Percentiles rank a stretch among this genome's conserved stretches.
phyloP scores from a whole-genome alignment of 495 filamentous ascomycete species.

The Trichocladium antarcticum region DNA sequence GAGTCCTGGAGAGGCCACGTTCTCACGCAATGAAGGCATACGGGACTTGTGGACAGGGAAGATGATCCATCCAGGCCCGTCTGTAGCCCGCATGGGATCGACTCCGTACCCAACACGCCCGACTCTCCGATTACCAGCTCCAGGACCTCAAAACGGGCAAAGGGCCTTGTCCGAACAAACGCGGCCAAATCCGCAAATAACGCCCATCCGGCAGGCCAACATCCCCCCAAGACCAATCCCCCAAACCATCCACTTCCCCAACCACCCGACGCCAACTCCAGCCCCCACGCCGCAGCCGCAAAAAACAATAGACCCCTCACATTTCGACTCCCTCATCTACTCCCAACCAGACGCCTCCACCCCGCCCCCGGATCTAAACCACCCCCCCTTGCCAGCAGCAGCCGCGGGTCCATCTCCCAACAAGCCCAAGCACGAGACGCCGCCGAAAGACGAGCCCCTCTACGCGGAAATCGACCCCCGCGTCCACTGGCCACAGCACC shows the following conservation, averaged over 20 bases:
- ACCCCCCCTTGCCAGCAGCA: background rate
- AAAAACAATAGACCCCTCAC: constrained; percentile 1
- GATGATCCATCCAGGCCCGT: background rate
- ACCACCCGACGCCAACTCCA: background rate
- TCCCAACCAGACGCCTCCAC: constrained; percentile 8
- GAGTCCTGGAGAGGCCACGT: background rate
- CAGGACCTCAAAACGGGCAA: background rate
- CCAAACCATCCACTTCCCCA: background rate
- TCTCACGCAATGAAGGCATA: background rate
- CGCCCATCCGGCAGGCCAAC: too few relatives aligned
- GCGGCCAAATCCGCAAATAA: too few relatives aligned
- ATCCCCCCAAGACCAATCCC: background rate
- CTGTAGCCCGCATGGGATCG: background rate
- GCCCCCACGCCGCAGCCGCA: background rate
- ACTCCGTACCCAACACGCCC: too few relatives aligned
- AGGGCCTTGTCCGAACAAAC: too few relatives aligned
- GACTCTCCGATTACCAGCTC: too few relatives aligned
- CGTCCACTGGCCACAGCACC: constrained; percentile 29
- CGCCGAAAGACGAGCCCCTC: constrained; percentile 14
- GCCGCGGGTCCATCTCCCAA: too few relatives aligned
- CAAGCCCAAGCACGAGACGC: background rate
- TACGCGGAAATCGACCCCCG: constrained; percentile 34
- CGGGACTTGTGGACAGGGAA: background rate
- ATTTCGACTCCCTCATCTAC: constrained; percentile 13
- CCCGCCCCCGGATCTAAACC: constrained; percentile 4